Conservation (phyloP, 257 asterid species). For the Schizonepeta tenuifolia region DNA sequence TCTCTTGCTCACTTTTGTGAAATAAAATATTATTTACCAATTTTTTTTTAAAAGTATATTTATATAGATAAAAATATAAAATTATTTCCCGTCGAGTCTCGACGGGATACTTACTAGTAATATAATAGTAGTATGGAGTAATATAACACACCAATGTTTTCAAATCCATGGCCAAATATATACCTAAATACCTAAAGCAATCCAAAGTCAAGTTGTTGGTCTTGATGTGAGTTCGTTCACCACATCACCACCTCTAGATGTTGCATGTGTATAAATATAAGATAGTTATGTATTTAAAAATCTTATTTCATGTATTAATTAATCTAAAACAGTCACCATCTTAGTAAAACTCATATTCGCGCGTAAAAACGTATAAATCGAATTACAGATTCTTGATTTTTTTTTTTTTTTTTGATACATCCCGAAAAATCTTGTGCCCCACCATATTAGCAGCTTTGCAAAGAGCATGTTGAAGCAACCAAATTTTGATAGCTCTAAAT, state of each 20-base stretch:
- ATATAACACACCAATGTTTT: neutral
- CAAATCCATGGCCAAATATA: slow-evolving; percentile 10
- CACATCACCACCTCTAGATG: slow-evolving; percentile 9
- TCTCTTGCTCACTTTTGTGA: no score
- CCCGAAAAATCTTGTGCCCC: neutral
- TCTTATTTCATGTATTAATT: neutral
- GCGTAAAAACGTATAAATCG: neutral
- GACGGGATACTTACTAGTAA: no score
- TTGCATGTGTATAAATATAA: neutral
- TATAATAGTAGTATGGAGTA: no score
- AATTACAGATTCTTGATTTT: neutral
- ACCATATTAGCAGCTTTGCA: neutral
- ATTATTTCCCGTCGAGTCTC: no score
- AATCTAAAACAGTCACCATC: neutral
- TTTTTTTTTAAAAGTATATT: no score
- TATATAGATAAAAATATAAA: no score
- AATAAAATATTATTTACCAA: no score
- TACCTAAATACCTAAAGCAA: slow-evolving; percentile 23
- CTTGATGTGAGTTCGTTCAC: slow-evolving; percentile 27
- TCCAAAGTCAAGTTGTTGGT: slow-evolving; percentile 19
- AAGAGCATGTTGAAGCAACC: neutral
- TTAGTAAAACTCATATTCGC: neutral
- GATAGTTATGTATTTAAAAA: neutral
- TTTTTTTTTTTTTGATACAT: no score
- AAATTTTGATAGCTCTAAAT: neutral